Conservation (phyloP, 257 asterid genomes). For the Galeopsis tetrahit region DNA sequence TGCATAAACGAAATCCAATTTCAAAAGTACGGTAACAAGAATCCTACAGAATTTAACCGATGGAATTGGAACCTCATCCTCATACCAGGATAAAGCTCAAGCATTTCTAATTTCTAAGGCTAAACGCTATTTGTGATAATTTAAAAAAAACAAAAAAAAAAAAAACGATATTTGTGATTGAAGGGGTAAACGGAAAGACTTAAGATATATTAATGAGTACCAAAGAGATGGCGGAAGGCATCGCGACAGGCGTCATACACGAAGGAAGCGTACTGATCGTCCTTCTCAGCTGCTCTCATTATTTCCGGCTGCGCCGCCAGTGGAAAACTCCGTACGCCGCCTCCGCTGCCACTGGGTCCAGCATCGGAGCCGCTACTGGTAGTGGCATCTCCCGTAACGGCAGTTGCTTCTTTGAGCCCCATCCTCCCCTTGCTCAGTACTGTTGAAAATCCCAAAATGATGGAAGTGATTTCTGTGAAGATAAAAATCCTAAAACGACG, state of each 20-base stretch:
- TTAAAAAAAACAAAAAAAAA: background rate
- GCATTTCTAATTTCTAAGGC: slow-evolving; percentile 10
- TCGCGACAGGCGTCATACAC: no score
- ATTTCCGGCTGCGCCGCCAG: slow-evolving; percentile 95
- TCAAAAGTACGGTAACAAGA: background rate
- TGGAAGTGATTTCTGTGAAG: background rate
- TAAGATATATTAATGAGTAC: background rate
- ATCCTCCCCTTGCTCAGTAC: slow-evolving; percentile 18
- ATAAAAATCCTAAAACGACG: background rate
- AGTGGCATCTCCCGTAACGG: slow-evolving; percentile 41
- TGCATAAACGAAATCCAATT: slow-evolving; percentile 11
- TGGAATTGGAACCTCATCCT: background rate
- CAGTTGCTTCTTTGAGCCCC: slow-evolving; percentile 46
- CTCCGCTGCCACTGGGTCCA: slow-evolving; percentile 47
- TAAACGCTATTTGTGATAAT: background rate
- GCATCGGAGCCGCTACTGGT: slow-evolving; percentile 46
- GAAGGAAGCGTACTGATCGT: slow-evolving; percentile 53
- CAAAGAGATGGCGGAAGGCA: no score
- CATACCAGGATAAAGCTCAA: background rate
- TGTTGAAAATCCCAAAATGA: slow-evolving; percentile 28
- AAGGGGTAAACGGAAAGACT: background rate
- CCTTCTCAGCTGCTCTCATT: slow-evolving; percentile 99
- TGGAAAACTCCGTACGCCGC: slow-evolving; percentile 60
- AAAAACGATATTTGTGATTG: background rate
- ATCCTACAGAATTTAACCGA: background rate